phyloP scores from a whole-genome alignment of 176 grass and related monocot genomes.

The Typha latifolia region DNA sequence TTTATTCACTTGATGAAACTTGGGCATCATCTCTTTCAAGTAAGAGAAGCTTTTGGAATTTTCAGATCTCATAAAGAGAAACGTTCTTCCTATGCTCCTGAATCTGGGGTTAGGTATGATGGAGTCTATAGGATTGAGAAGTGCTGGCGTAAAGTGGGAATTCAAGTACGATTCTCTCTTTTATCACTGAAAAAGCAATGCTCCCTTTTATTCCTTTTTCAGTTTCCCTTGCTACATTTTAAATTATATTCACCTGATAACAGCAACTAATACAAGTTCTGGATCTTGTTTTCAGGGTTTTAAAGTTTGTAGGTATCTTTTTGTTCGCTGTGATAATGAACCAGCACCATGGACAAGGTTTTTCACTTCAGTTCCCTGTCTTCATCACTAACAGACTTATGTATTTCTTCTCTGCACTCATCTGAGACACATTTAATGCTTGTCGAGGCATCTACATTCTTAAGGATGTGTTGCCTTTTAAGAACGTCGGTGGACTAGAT shows the following conservation, averaged over 20 bases:
- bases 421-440: neutral
- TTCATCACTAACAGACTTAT: too few species aligned
- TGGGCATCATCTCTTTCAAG: neutral
- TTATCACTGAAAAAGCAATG: neutral
- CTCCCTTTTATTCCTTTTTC: neutral
- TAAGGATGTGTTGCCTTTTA: too few species aligned
- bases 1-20: too few species aligned
- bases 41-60: slow-evolving; percentile 4
- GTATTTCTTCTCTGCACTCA: neutral
- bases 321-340: slow-evolving; percentile 90
- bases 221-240: neutral
- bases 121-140: slow-evolving; percentile 88
- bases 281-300: slow-evolving; percentile 41
- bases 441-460: neutral
- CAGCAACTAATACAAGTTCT: neutral
- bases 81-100: slow-evolving; percentile 85
- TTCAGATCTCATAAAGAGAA: slow-evolving; percentile 88
- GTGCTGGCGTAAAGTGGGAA: slow-evolving; percentile 82
- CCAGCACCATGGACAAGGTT: slow-evolving; percentile 95
- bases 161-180: slow-evolving; percentile 37
- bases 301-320: slow-evolving; percentile 91
- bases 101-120: slow-evolving; percentile 69
- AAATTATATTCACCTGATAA: neutral
- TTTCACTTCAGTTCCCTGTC: neutral
- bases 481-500: too few species aligned